Percentiles rank a stretch among this genome's conserved stretches.
Evolutionary conservation across 2,329 filamentous ascomycete genomes (phyloP).

Genomic region (Byssochlamys sp.): DNA sequence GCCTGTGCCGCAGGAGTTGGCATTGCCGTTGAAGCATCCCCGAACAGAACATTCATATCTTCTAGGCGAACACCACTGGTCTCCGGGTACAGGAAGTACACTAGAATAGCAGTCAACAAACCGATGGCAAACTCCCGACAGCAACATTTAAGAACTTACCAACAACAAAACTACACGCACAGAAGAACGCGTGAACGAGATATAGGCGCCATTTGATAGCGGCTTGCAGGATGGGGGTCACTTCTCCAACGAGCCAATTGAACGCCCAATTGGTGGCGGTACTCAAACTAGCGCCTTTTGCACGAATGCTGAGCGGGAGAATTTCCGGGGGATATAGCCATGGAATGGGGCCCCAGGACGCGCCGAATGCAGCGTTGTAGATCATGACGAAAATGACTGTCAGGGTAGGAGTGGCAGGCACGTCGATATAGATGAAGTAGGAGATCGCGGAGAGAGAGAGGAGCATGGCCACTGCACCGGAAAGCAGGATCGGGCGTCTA

Average conservation of each 20-base stretch:
- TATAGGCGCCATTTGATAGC: conserved; percentile 90
- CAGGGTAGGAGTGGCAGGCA: conserved; percentile 63
- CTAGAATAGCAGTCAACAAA: conserved; percentile 38
- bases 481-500: conserved; percentile 76
- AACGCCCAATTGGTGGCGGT: conserved; percentile 97
- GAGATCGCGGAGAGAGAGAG: conserved; percentile 80
- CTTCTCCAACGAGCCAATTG: conserved; percentile 92
- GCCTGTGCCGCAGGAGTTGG: conserved; percentile 67
- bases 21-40: conserved; percentile 77
- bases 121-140: neutral
- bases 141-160: conserved; percentile 51
- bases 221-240: conserved; percentile 88
- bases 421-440: conserved; percentile 87
- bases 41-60: conserved; percentile 92
- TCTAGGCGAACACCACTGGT: conserved; percentile 90
- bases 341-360: conserved; percentile 94
- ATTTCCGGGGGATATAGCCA: conserved; percentile 99
- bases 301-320: conserved; percentile 86
- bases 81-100: conserved; percentile 95
- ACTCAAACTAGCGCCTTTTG: conserved; percentile 90
- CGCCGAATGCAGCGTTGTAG: conserved; percentile 94
- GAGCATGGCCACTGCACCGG: conserved; percentile 80
- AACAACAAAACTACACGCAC: conserved; percentile 85
- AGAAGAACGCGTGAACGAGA: conserved; percentile 92
- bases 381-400: conserved; percentile 96